Base-by-base conservation (phyloP, 2,329 filamentous ascomycete species). In the Fusarium duplospermum region DNA sequence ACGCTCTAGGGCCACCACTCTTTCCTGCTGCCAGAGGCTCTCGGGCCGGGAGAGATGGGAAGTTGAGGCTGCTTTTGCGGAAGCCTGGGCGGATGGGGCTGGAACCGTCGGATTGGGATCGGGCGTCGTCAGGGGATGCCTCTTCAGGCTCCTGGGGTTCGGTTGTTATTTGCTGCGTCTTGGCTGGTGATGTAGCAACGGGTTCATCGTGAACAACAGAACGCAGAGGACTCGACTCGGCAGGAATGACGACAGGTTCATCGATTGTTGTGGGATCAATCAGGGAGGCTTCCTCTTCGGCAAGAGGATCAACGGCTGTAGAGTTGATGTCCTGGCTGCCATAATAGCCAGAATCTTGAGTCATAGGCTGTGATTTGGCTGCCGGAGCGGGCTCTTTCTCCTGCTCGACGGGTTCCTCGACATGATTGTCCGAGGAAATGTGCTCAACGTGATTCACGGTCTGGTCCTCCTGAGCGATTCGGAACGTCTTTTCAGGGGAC, bases 11-110 rank as follows among this genome's bases (percentile, higher is more conserved):
- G 18, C 92, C 95, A 78, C 95, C 90, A 81, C 93, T 97, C 84
- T 95, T 96, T 81, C 97, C 97, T 18, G 90, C 90, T 35, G 91
- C 91, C 62, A 98, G 86, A 38, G 96, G 96, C 79, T 98, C 96
- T 70, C 96, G 90, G 4, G 96, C 95, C 33, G 96, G 96, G 14
- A 99, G 87, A 20, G 96, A 94, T 40, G 96, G 94, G 84, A 99
- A 98, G 68, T 93, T 97, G 69, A 99, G 88, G 81, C 96, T 98
- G 83, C 95, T 98, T 87, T 98, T 98, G 69, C 96, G 92, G 75
- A 97, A 89, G 33, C 94, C 87, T 2, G 93, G 93, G 75, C 94
- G 89, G 58, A 93, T 90, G 0, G 93, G 93, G 76, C 93, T 95
- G 0, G 93, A 94, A 1, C 86, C 88, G 57, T 94, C 92, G 3